Evolutionary conservation across 176 grass and related monocot genomes (phyloP).

Genomic region (Avena eriantha): DNA sequence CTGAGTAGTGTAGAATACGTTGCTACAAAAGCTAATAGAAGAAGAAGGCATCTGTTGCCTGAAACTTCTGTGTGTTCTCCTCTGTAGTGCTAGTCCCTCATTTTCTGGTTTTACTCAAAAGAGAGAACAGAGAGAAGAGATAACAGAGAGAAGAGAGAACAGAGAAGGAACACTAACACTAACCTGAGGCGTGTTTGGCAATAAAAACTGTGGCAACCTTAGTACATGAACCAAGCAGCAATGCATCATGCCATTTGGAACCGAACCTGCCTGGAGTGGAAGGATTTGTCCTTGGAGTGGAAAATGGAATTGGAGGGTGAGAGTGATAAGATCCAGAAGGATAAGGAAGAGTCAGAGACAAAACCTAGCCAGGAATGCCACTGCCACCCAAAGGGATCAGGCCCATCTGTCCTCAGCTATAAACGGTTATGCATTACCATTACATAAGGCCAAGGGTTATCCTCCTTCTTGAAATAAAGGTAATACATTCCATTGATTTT

Average conservation of each 20-base stretch:
- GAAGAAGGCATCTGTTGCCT: too few species aligned
- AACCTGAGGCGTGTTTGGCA: not conserved
- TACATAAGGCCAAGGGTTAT: too few species aligned
- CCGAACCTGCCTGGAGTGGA: not conserved
- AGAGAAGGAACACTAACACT: too few species aligned
- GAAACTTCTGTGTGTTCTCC: too few species aligned
- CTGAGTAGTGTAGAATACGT: too few species aligned
- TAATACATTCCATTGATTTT: conserved; percentile 1
- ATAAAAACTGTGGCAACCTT: not conserved
- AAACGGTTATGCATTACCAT: too few species aligned
- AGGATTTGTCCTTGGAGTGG: not conserved
- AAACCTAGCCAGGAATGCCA: not conserved
- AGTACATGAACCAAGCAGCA: conserved; percentile 17
- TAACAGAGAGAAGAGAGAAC: too few species aligned
- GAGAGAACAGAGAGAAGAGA: too few species aligned
- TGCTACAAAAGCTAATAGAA: too few species aligned
- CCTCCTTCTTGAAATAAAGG: not conserved
- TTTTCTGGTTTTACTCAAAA: too few species aligned
- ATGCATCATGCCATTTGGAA: conserved; percentile 15
- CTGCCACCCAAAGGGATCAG: conserved; percentile 13
- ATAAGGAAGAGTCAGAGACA: not conserved
- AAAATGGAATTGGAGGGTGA: not conserved
- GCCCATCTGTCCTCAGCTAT: not conserved
- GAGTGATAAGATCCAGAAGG: not conserved
- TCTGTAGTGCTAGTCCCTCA: too few species aligned